Evolutionary conservation across 306 rosid species (phyloP).

Genomic region (Alnus rubra): DNA sequence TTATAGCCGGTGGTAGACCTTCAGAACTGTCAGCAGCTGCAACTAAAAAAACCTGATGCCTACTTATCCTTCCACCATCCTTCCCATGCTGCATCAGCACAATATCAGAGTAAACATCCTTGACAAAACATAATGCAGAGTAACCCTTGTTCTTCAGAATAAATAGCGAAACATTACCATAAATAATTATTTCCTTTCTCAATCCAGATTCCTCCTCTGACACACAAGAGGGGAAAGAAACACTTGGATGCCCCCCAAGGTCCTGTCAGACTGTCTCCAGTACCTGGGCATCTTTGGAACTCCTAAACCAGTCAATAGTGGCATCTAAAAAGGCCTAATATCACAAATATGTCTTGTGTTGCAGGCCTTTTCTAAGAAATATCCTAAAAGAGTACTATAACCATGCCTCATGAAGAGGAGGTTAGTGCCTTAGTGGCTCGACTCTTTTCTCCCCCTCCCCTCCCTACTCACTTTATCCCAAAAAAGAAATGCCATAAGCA

Average conservation of each 20-base stretch:
- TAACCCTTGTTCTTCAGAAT: constrained; percentile 7
- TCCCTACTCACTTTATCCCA: neutral
- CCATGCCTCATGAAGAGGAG: neutral
- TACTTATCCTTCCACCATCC: constrained; percentile 46
- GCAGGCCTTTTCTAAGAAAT: neutral
- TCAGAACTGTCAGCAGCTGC: constrained; percentile 88
- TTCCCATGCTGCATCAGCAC: constrained; percentile 44
- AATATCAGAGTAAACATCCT: constrained; percentile 32
- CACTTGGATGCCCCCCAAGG: neutral
- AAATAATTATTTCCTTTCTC: constrained; percentile 10
- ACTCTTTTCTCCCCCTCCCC: neutral
- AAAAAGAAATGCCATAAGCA: neutral
- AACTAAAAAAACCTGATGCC: constrained; percentile 68
- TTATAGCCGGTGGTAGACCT: constrained; percentile 78
- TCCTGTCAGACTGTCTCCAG: neutral
- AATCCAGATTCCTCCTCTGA: constrained; percentile 5
- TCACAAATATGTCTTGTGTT: neutral
- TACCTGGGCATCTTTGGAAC: constrained; percentile 1
- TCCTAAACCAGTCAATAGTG: neutral
- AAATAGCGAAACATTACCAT: neutral
- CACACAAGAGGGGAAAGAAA: constrained; percentile 11
- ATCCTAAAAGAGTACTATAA: neutral
- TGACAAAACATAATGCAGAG: neutral
- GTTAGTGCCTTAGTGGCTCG: neutral
- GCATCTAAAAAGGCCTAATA: neutral